Evolutionary conservation across 768 basidiomycete genomes (phyloP).

Genomic region (Tulasnella sp.): DNA sequence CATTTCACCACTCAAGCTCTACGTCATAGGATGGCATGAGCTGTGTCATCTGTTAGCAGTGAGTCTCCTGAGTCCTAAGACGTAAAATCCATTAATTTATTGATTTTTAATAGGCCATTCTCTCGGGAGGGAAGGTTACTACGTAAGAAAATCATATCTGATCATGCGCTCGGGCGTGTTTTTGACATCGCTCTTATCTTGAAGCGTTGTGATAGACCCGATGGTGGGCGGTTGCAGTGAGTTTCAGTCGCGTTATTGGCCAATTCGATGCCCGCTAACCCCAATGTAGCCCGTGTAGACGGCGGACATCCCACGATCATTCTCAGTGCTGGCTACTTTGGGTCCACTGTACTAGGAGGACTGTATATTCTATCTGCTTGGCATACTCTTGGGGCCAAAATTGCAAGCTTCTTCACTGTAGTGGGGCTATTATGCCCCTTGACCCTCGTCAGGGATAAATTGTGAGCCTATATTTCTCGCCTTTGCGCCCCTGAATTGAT

Average conservation of each 20-base stretch:
- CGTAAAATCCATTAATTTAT: background rate
- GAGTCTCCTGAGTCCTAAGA: slow-evolving; percentile 25
- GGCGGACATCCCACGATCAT: slow-evolving; percentile 65
- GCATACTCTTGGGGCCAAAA: slow-evolving; percentile 83
- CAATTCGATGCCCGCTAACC: background rate
- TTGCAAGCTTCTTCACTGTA: slow-evolving; percentile 82
- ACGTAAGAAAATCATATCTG: slow-evolving; percentile 31
- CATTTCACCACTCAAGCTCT: slow-evolving; percentile 58
- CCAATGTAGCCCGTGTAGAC: slow-evolving; percentile 36
- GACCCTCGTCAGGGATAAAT: slow-evolving; percentile 76
- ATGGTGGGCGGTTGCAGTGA: slow-evolving; percentile 65
- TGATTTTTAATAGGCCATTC: slow-evolving; percentile 45
- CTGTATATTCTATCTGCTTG: slow-evolving; percentile 77
- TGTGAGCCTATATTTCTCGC: slow-evolving; percentile 41
- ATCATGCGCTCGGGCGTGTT: background rate
- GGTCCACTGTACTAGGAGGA: slow-evolving; percentile 71
- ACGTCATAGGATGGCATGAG: slow-evolving; percentile 71
- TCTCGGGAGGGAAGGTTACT: slow-evolving; percentile 68
- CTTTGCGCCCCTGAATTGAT: background rate
- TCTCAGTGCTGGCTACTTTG: slow-evolving; percentile 70
- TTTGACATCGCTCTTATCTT: background rate
- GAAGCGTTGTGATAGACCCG: slow-evolving; percentile 66
- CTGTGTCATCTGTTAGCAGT: slow-evolving; percentile 74
- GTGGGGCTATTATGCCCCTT: slow-evolving; percentile 80
- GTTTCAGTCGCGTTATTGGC: background rate